Base-by-base conservation (phyloP, 169 alveolate species). In the Eimeria zaria region DNA sequence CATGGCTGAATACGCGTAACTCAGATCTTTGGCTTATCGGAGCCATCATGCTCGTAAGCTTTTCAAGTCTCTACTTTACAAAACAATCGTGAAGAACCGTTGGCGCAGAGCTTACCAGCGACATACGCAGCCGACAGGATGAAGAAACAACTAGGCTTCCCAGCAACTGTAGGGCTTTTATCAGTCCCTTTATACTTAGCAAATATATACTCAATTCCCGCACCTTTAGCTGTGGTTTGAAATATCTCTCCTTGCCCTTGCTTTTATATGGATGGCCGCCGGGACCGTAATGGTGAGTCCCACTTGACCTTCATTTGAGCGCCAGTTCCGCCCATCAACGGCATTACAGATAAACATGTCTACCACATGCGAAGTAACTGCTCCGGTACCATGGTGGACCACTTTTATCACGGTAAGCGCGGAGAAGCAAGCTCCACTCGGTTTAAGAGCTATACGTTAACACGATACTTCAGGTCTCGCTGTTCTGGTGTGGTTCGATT, bases 371-470 rank as follows among this genome's bases (percentile, higher is more conserved):
- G 96, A 94, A 69, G 76, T 73, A 9, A 94, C 96, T 55, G 94
- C 93, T 16, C 96, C 96, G n/a, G 53, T 83, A 48, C 89, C 88
- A n/a, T 94, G 96, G 96, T 94, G 96, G 96, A 67, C 95, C 83
- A 89, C 89, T 55, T 94, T 94, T 48, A 67, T 94, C 48, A 74
- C 96, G 81, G 96, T 94, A 94, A 36, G 96, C 46, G 44, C 44
- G 60, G 22, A 64, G 18, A 64, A 24, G 41, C n/a, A 78, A 55
- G 22, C 44, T 12, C 39, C 30, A 55, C 51, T 33, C 46, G 44
- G 36, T 27, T 58, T 14, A 84, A 12, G 44, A 51, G 44, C 92
- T 58, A 16, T 73, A 9, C 53, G 12, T 20, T 39, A 84, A n/a
- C 24, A 58, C 74, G 55, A 18, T 7, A 20, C 6, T 53, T 18